These are phyloP conservation scores for Malus sieversii DNA, from an alignment of 306 rosid species.

Conservation along the genomic window DNA sequence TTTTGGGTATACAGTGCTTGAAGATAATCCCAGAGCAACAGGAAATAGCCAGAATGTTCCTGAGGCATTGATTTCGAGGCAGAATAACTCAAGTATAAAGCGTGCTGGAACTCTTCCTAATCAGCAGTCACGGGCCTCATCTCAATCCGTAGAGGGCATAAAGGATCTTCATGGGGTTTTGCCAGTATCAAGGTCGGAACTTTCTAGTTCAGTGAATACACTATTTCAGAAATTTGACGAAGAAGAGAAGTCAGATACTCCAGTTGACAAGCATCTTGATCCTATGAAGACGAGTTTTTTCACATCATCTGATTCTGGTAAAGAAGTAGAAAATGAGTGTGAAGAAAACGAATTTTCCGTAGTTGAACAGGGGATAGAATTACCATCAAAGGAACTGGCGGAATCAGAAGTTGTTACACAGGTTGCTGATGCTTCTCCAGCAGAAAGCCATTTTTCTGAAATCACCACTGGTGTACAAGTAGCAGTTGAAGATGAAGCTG, in stretches of 20 bases:
- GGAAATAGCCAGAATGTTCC: constrained; percentile 22
- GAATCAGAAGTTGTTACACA: constrained; percentile 22
- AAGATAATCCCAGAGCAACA: constrained; percentile 32
- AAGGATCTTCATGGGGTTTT: constrained; percentile 77
- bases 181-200: constrained; percentile 36
- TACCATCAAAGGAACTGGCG: constrained; percentile 29
- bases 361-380: constrained; percentile 49
- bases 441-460: constrained; percentile 19
- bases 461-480: constrained; percentile 20
- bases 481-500: constrained; percentile 21
- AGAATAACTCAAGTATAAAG: constrained; percentile 26
- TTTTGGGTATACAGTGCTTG: constrained; percentile 64
- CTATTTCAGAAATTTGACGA: constrained; percentile 41
- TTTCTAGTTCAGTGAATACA: constrained; percentile 44
- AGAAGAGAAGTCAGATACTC: constrained; percentile 29
- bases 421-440: constrained; percentile 31
- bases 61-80: constrained; percentile 27
- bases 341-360: constrained; percentile 42
- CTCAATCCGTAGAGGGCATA: constrained; percentile 37
- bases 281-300: constrained; percentile 21
- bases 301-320: constrained; percentile 20
- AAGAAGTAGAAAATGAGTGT: constrained; percentile 23
- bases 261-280: constrained; percentile 32
- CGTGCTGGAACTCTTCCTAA: constrained; percentile 38
- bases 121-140: constrained; percentile 8